A percentile compares a stretch with the other conserved stretches of the same genome.
Evolutionary conservation across 768 basidiomycete species (phyloP).

Genomic region (Mycena vitilis): DNA sequence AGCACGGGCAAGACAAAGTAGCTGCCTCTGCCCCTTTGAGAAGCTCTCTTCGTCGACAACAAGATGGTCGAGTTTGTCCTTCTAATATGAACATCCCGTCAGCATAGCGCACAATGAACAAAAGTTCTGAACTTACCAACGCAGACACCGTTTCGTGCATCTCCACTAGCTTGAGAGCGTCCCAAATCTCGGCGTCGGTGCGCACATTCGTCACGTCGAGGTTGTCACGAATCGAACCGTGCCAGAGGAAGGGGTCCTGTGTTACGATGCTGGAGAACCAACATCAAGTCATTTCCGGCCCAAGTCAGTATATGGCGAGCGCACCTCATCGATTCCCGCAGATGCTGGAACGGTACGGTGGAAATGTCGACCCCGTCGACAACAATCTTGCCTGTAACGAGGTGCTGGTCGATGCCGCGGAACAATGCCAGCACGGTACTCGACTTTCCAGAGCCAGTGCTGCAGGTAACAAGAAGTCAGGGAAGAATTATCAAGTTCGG

Average conservation of each 20-base stretch:
- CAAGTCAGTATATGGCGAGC: neutral
- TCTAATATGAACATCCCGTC: neutral
- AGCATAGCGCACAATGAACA: neutral
- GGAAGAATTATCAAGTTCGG: neutral
- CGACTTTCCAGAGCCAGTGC: constrained; percentile 33
- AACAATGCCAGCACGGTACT: constrained; percentile 28
- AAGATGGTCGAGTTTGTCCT: constrained; percentile 29
- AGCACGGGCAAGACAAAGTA: constrained; percentile 29
- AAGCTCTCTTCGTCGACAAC: constrained; percentile 33
- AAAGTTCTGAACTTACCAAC: constrained; percentile 1
- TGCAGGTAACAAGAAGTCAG: neutral
- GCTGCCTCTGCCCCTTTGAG: constrained; percentile 31
- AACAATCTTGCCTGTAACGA: constrained; percentile 26
- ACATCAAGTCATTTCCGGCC: neutral
- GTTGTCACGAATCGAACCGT: constrained; percentile 31
- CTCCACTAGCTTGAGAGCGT: constrained; percentile 28
- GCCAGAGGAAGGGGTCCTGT: constrained; percentile 33
- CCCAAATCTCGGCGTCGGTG: constrained; percentile 30
- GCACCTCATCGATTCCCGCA: constrained; percentile 32
- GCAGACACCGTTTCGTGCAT: constrained; percentile 31
- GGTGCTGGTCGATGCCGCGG: constrained; percentile 31
- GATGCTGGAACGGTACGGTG: constrained; percentile 14
- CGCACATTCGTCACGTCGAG: constrained; percentile 20
- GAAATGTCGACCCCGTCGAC: constrained; percentile 30
- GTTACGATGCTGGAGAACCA: constrained; percentile 26